phyloP scores from a whole-genome alignment of 345 rosid species.

The Lepidium africanum region DNA sequence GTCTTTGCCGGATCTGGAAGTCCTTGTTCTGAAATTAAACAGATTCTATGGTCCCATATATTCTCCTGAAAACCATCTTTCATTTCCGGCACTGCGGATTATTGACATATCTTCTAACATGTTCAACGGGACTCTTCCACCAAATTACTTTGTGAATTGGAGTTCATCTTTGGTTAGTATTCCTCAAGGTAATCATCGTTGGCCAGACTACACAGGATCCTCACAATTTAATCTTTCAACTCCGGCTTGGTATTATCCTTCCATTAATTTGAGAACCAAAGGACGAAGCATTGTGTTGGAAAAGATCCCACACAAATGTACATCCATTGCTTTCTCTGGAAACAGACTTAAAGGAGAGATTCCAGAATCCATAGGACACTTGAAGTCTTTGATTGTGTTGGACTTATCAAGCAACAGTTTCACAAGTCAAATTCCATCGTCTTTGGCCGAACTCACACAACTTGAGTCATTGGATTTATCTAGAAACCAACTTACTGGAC shows the following conservation, averaged over 20 bases:
- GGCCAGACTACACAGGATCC: neutral
- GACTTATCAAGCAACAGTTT: neutral
- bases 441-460: neutral
- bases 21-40: slow-evolving; percentile 33
- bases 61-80: neutral
- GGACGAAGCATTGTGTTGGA: neutral
- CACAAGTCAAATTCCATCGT: neutral
- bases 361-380: neutral
- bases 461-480: neutral
- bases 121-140: slow-evolving; percentile 11
- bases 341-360: neutral
- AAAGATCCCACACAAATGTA: neutral
- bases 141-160: slow-evolving; percentile 1
- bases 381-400: neutral
- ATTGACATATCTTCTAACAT: slow-evolving; percentile 32
- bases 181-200: neutral
- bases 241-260: neutral
- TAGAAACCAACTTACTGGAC: neutral
- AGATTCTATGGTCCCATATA: slow-evolving; percentile 22
- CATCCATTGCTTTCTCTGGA: neutral
- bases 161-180: neutral
- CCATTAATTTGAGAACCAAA: neutral
- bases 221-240: neutral
- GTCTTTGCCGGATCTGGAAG: slow-evolving; percentile 10
- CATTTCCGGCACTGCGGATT: slow-evolving; percentile 32